Evolutionary conservation across 2,329 filamentous ascomycete genomes (phyloP).

Genomic region (Colletotrichum endophyticum): DNA sequence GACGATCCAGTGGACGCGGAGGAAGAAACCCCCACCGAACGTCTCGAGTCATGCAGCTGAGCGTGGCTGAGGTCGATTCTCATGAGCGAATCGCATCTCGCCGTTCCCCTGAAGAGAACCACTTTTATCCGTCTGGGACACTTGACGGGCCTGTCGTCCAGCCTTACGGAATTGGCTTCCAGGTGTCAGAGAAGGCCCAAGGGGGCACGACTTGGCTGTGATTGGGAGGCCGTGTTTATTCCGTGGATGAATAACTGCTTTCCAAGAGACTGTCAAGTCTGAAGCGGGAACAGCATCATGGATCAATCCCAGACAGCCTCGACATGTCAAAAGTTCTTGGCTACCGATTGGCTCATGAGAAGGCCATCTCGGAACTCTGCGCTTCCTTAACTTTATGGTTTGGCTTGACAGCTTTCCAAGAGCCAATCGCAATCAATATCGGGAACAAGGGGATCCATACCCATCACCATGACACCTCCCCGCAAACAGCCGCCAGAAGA

Average conservation of each 20-base stretch:
- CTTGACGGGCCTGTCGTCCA: background rate
- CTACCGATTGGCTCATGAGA: constrained; percentile 2
- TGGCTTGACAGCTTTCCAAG: background rate
- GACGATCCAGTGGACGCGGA: background rate
- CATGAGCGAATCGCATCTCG: constrained; percentile 16
- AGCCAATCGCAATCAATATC: background rate
- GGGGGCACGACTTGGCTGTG: background rate
- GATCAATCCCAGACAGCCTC: background rate
- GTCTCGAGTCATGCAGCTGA: constrained; percentile 4
- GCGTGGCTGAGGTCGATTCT: constrained; percentile 5
- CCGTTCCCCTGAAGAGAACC: background rate
- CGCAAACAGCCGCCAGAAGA: background rate
- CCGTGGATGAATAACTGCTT: background rate
- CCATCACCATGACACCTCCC: background rate
- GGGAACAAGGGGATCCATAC: background rate
- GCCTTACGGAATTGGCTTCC: background rate
- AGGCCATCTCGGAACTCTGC: background rate
- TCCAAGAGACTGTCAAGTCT: background rate
- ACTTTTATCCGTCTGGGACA: background rate
- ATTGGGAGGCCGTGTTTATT: background rate
- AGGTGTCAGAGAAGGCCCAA: background rate
- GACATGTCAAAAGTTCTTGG: background rate
- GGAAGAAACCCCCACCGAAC: background rate
- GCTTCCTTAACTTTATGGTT: background rate
- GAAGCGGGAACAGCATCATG: background rate